phyloP scores from a whole-genome alignment of 1,284 basidiomycete species.

The Pyrrhoderma lamaoense region DNA sequence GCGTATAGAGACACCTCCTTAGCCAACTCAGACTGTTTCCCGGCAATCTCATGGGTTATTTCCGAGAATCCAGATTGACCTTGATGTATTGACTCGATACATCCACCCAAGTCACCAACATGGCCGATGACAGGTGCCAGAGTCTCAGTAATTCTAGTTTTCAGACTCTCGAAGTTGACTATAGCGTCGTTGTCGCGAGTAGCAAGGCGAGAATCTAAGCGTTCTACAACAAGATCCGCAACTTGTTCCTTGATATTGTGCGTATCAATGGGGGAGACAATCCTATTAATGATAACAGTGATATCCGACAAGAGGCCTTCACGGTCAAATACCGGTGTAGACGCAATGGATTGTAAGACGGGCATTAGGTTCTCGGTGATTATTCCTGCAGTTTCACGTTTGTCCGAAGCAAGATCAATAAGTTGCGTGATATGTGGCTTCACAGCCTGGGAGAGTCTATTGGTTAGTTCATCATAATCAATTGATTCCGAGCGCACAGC shows the following conservation, averaged over 20 bases:
- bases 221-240: slow-evolving; percentile 75
- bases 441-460: slow-evolving; percentile 69
- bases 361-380: slow-evolving; percentile 71
- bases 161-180: slow-evolving; percentile 55
- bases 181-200: slow-evolving; percentile 53
- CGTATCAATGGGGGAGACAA: slow-evolving; percentile 67
- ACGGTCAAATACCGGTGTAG: slow-evolving; percentile 41
- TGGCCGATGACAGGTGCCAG: slow-evolving; percentile 42
- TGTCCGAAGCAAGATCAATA: slow-evolving; percentile 79
- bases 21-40: slow-evolving; percentile 2
- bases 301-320: slow-evolving; percentile 50
- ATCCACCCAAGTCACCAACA: slow-evolving; percentile 36
- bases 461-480: slow-evolving; percentile 70
- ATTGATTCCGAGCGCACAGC: slow-evolving; percentile 55
- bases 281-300: slow-evolving; percentile 56
- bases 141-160: slow-evolving; percentile 45
- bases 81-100: slow-evolving; percentile 1
- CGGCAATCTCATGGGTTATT: not conserved
- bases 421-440: slow-evolving; percentile 81
- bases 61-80: slow-evolving; percentile 5
- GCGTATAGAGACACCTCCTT: not conserved
- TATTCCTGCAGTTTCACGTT: slow-evolving; percentile 72
- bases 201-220: slow-evolving; percentile 69
- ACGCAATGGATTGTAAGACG: slow-evolving; percentile 43
- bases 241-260: slow-evolving; percentile 82